phyloP scores from a whole-genome alignment of 495 filamentous ascomycete species.

The Pseudomonodictys pantanalensis region DNA sequence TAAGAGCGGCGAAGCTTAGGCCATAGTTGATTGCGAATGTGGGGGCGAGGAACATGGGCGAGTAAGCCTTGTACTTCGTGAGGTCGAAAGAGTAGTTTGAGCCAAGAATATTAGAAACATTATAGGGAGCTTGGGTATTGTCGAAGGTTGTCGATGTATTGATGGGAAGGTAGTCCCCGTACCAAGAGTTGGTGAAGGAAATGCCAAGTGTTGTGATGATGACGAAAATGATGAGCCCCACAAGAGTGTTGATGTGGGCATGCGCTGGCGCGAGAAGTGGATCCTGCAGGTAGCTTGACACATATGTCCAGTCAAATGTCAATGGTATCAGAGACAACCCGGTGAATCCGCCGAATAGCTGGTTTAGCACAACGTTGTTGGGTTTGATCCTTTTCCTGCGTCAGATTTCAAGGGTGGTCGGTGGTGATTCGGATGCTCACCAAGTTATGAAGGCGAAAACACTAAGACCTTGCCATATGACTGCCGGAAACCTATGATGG shows the following conservation, averaged over 20 bases:
- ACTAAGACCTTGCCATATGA: slow-evolving; percentile 26
- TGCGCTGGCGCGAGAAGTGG: slow-evolving; percentile 70
- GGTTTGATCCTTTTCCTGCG: slow-evolving; percentile 46
- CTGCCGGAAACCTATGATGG: slow-evolving; percentile 43
- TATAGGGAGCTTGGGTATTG: slow-evolving; percentile 72
- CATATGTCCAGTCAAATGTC: slow-evolving; percentile 68
- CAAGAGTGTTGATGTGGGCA: slow-evolving; percentile 57
- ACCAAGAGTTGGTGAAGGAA: slow-evolving; percentile 24
- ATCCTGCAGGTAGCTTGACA: slow-evolving; percentile 62
- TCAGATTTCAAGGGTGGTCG: background rate
- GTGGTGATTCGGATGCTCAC: background rate
- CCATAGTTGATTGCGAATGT: slow-evolving; percentile 78
- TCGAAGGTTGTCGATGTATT: slow-evolving; percentile 44
- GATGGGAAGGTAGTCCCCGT: slow-evolving; percentile 28
- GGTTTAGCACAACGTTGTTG: slow-evolving; percentile 49
- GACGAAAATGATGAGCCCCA: slow-evolving; percentile 47
- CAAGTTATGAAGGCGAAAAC: slow-evolving; percentile 30
- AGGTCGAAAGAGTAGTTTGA: slow-evolving; percentile 66
- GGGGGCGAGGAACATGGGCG: slow-evolving; percentile 73
- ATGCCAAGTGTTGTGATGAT: slow-evolving; percentile 30
- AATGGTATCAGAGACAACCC: slow-evolving; percentile 61
- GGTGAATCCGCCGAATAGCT: slow-evolving; percentile 60
- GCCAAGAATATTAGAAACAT: slow-evolving; percentile 69
- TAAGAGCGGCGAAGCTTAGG: slow-evolving; percentile 73
- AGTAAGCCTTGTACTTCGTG: slow-evolving; percentile 68